Evolutionary conservation across 2,329 filamentous ascomycete species (phyloP).

Genomic region (Paecilomyces dactylethromorphus): DNA sequence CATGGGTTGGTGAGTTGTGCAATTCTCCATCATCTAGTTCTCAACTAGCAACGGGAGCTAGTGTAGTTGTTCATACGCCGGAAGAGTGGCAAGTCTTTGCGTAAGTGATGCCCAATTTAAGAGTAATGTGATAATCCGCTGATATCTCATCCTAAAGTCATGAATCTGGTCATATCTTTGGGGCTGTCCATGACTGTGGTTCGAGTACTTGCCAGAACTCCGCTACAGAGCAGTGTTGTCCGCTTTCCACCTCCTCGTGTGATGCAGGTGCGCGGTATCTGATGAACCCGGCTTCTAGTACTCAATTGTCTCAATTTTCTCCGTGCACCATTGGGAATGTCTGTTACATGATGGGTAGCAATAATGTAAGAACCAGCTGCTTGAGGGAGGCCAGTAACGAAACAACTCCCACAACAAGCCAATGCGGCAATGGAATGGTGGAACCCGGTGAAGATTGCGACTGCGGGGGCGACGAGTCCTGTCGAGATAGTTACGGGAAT

Average conservation of each 20-base stretch:
- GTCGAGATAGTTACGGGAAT: not conserved
- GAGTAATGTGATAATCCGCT: not conserved
- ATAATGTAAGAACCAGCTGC: slow-evolving; percentile 64
- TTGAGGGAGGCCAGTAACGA: slow-evolving; percentile 68
- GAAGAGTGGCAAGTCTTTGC: not conserved
- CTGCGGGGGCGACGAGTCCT: slow-evolving; percentile 60
- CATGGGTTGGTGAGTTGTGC: slow-evolving; percentile 26
- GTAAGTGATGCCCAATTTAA: not conserved
- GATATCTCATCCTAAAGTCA: not conserved
- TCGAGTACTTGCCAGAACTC: not conserved
- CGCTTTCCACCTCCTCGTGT: not conserved
- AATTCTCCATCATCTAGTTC: not conserved
- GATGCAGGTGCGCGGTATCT: not conserved
- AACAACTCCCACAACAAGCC: slow-evolving; percentile 64
- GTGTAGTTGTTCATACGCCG: not conserved
- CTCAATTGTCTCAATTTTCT: slow-evolving; percentile 68
- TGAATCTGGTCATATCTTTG: not conserved
- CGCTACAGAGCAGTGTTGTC: not conserved
- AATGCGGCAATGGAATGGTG: slow-evolving; percentile 90
- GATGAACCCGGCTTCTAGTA: slow-evolving; percentile 54
- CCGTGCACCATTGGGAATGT: slow-evolving; percentile 83
- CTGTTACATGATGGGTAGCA: slow-evolving; percentile 68
- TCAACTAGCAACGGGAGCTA: not conserved
- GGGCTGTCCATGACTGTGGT: not conserved
- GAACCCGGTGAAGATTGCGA: slow-evolving; percentile 87